A percentile compares a stretch with the other conserved stretches of the same genome.
Evolutionary conservation across 805 yeast species (phyloP).

Genomic region (Monosporozyma solicola): DNA sequence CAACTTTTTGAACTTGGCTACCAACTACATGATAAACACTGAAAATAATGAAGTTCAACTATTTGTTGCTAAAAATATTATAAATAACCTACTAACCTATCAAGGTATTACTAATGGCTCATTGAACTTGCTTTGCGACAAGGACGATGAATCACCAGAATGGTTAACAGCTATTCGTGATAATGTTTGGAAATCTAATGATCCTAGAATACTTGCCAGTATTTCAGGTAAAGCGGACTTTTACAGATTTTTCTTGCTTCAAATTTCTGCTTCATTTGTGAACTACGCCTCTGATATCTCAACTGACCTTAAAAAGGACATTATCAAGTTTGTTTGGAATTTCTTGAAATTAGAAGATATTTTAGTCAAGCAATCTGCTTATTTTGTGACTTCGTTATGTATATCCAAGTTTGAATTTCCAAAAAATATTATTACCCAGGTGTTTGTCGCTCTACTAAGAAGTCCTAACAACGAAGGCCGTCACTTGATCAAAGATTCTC

Average conservation of each 20-base stretch:
- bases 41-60: slow-evolving; percentile 46
- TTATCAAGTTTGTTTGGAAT: slow-evolving; percentile 92
- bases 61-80: slow-evolving; percentile 50
- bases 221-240: slow-evolving; percentile 65
- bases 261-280: slow-evolving; percentile 68
- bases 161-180: slow-evolving; percentile 62
- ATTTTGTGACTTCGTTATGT: slow-evolving; percentile 77
- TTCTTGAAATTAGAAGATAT: slow-evolving; percentile 82
- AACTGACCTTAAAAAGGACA: slow-evolving; percentile 61
- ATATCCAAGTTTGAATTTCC: slow-evolving; percentile 86
- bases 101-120: slow-evolving; percentile 47
- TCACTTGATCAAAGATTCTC: slow-evolving; percentile 72
- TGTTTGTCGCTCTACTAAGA: slow-evolving; percentile 80
- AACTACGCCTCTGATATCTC: slow-evolving; percentile 56
- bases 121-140: slow-evolving; percentile 36
- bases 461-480: slow-evolving; percentile 82
- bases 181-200: slow-evolving; percentile 63
- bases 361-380: slow-evolving; percentile 85
- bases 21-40: slow-evolving; percentile 41
- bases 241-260: slow-evolving; percentile 68
- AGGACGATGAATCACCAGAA: slow-evolving; percentile 24
- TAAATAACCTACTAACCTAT: slow-evolving; percentile 55
- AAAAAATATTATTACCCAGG: slow-evolving; percentile 77
- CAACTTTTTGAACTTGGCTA: slow-evolving; percentile 41
- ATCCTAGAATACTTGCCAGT: slow-evolving; percentile 37